A percentile compares a stretch with the other conserved stretches of the same genome.
phyloP scores from a whole-genome alignment of 352 stramenopile genomes.

The Phytophthora pini region DNA sequence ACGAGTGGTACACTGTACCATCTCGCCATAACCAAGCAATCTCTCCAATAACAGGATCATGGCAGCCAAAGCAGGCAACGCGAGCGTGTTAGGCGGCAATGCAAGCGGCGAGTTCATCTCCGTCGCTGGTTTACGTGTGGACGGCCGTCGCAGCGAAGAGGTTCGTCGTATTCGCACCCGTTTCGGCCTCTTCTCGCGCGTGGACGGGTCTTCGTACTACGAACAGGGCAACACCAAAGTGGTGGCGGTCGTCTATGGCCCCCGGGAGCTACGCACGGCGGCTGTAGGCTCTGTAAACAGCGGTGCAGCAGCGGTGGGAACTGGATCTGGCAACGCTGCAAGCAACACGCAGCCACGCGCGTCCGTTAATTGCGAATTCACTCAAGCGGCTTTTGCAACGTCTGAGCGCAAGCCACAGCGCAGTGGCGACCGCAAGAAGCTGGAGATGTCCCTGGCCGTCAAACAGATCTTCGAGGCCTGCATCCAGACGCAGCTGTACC shows the following conservation, averaged over 20 bases:
- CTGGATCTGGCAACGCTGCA: slow-evolving; percentile 63
- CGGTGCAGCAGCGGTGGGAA: slow-evolving; percentile 53
- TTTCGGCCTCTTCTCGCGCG: slow-evolving; percentile 86
- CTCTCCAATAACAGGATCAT: slow-evolving; percentile 29
- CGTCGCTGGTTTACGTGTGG: slow-evolving; percentile 81
- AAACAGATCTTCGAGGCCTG: slow-evolving; percentile 93
- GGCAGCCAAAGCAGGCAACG: slow-evolving; percentile 66
- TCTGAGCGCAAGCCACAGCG: slow-evolving; percentile 85
- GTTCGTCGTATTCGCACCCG: slow-evolving; percentile 83
- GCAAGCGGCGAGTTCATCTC: slow-evolving; percentile 84
- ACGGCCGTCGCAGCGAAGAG: slow-evolving; percentile 85
- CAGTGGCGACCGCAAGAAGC: slow-evolving; percentile 85
- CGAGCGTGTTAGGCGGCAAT: slow-evolving; percentile 59
- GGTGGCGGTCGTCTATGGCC: slow-evolving; percentile 87
- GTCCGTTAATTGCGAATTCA: slow-evolving; percentile 86
- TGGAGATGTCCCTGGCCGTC: slow-evolving; percentile 88
- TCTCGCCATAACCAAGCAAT: slow-evolving; percentile 23
- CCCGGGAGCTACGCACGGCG: slow-evolving; percentile 73
- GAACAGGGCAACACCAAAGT: slow-evolving; percentile 93
- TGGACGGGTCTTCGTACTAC: slow-evolving; percentile 89
- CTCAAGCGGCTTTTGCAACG: slow-evolving; percentile 87
- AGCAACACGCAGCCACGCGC: slow-evolving; percentile 78
- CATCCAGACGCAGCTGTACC: slow-evolving; percentile 92
- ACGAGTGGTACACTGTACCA: background rate
- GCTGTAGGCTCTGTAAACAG: slow-evolving; percentile 39